Evolutionary conservation across 2,329 filamentous ascomycete species (phyloP), one percentile per base, ranked within the genome.

Genomic region (Coniochaeta ligniaria): DNA sequence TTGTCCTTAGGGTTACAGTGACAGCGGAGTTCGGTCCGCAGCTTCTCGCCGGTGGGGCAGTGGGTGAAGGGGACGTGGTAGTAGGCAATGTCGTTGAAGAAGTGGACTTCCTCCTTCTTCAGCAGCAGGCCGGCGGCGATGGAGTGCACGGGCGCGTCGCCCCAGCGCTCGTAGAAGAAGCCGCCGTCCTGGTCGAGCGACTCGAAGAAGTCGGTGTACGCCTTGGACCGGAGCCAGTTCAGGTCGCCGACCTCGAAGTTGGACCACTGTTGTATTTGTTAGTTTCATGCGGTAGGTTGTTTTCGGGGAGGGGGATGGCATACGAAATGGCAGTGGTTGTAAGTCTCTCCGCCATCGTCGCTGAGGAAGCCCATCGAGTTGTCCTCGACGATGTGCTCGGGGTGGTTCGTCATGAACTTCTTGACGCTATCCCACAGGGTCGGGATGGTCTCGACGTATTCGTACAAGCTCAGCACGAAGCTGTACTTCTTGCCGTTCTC

Each of bases 141-240:
- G n/a, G 94, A 97, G 78, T 99, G 95, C 6, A 99, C 92, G 0
- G 95, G 95, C 6, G 95, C 95, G 76, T 99, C 94, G 62, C 94
- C 94, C 94, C 94, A 99, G 69, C 94, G 89, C 77, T 99, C 95
- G 75, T 98, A 98, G 82, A 97, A 98, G 84, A 99, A 99, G 64
- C 95, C 95, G 65, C 95, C 95, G 59, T 96, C 92, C 67, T 85
- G 80, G 75, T 99, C 95, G 33, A 99, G 85, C 6, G 86, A 83
- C 58, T 93, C 85, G 71, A 99, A 99, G 79, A 87, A 99, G 76
- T 98, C 94, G 52, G 88, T 78, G 77, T 99, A 99, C 24, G 90
- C 83, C 73, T 93, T 81, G 66, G 91, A 95, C 65, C 95, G 89
- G 60, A 99, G 85, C 92, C 95, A 99, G 70, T 96, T 85, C 43